These are phyloP conservation scores for Penicillium griseofulvum DNA, from an alignment of 2,329 filamentous ascomycete species.

Conservation along the genomic window DNA sequence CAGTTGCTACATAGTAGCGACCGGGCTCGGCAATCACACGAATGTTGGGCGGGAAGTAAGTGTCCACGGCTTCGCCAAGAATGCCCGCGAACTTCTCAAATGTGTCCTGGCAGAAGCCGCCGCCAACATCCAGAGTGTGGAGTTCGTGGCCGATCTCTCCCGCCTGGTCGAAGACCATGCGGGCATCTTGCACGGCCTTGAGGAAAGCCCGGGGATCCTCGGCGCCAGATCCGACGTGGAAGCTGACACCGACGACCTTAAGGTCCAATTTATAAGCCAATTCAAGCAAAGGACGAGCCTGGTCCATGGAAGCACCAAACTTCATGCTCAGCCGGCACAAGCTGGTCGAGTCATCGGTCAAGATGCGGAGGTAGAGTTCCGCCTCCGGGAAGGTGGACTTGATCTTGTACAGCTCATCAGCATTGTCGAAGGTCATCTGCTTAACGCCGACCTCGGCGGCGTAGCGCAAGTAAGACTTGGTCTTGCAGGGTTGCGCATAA, in stretches of 20 bases:
- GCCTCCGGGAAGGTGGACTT: conserved; percentile 86
- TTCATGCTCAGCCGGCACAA: conserved; percentile 95
- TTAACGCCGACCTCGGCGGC: conserved; percentile 81
- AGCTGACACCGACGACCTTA: conserved; percentile 92
- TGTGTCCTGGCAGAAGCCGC: conserved; percentile 85
- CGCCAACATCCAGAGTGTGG: conserved; percentile 88
- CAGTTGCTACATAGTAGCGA: conserved; percentile 89
- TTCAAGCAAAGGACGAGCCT: conserved; percentile 71
- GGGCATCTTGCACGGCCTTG: conserved; percentile 86
- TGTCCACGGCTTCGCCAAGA: conserved; percentile 74
- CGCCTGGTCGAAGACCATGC: conserved; percentile 84
- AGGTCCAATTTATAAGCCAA: conserved; percentile 79
- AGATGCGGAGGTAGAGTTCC: conserved; percentile 89
- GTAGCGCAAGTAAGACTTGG: conserved; percentile 93
- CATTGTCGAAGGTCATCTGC: conserved; percentile 99
- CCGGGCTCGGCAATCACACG: conserved; percentile 94
- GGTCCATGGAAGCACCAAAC: conserved; percentile 88
- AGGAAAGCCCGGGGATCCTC: conserved; percentile 89
- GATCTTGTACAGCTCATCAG: conserved; percentile 97
- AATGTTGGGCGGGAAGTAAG: conserved; percentile 79
- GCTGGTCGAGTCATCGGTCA: conserved; percentile 93
- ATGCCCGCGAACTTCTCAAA: conserved; percentile 88
- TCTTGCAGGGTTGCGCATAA: conserved; percentile 99
- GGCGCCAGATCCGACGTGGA: conserved; percentile 95
- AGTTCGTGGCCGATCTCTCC: conserved; percentile 72